Conservation (phyloP, 345 rosid species). For the Cardiospermum halicacabum region DNA sequence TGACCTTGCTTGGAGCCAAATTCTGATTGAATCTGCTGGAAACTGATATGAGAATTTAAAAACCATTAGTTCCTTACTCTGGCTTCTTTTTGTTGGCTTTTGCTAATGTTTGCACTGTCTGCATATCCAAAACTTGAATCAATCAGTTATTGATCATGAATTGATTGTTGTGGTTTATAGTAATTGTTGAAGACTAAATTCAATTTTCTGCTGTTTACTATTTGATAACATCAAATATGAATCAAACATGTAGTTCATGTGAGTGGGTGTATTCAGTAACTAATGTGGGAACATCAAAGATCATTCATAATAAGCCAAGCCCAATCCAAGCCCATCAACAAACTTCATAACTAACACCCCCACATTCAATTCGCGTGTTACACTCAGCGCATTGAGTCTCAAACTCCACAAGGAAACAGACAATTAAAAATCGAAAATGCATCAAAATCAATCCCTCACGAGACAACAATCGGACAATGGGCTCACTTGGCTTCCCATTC, state of each 20-base stretch:
- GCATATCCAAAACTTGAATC: background rate
- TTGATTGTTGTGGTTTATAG: no score
- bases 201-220: background rate
- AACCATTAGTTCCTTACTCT: background rate
- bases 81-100: background rate
- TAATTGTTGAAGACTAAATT: background rate
- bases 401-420: background rate
- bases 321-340: background rate
- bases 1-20: conserved; percentile 65
- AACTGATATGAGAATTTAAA: background rate
- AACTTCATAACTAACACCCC: background rate
- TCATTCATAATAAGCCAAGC: no score
- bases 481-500: conserved; percentile 77
- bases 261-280: no score
- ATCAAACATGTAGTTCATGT: no score
- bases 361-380: conserved; percentile 1
- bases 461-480: conserved; percentile 36
- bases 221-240: no score
- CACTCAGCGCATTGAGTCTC: background rate
- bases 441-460: no score
- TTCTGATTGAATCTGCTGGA: conserved; percentile 29
- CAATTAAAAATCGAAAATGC: no score
- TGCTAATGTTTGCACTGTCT: background rate
- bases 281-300: no score
- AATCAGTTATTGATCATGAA: background rate